Base-by-base conservation (phyloP, 345 rosid genomes). In the Euphorbia tirucalli region DNA sequence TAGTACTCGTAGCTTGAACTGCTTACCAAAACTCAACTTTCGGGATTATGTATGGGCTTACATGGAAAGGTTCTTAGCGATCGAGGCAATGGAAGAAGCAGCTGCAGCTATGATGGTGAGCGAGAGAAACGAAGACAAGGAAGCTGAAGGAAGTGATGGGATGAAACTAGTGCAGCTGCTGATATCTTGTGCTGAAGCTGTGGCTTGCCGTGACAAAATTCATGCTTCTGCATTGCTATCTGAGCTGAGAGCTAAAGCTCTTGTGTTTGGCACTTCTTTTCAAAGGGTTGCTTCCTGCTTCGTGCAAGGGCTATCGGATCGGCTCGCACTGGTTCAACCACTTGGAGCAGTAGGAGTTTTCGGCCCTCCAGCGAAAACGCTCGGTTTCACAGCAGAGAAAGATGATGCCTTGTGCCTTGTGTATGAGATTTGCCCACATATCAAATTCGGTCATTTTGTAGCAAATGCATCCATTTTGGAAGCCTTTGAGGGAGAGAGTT, bases 401-500 rank as follows among this genome's bases (percentile, higher is more conserved):
- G 89, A 86, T 49, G 93, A 88, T 72, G 89, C 89, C 16, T 74
- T 83, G 28, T 63, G 70, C 54, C 85, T 86, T 65, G 85, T 85
- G 44, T 88, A 83, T 60, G 84, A 88, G 39, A 85, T 78, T 74
- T 86, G 88, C 79, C 93, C 90, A 14, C 82, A 85, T 61, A 80
- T 88, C 35, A 82, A 71, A 67, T 88, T 83, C 28, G 83, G 88
- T 54, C 90, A 88, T 75, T 86, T 83, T 56, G 76, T 85, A n/a
- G 87, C 90, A 62, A 88, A 88, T 65, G 60, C 74, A 5, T 68
- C 83, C 0, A 83, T 88, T 75, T 75, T 88, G 87, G 93, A 88
- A 88, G 88, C 90, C 87, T 86, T 88, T 86, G 93, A 85, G 88
- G 86, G 93, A 81, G 87, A 85, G 84, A 77, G 82, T 85, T 82